Evolutionary conservation across 202 grass and related monocot species (phyloP), one percentile per base, ranked within the genome.

Genomic region (Carex sylvatica): DNA sequence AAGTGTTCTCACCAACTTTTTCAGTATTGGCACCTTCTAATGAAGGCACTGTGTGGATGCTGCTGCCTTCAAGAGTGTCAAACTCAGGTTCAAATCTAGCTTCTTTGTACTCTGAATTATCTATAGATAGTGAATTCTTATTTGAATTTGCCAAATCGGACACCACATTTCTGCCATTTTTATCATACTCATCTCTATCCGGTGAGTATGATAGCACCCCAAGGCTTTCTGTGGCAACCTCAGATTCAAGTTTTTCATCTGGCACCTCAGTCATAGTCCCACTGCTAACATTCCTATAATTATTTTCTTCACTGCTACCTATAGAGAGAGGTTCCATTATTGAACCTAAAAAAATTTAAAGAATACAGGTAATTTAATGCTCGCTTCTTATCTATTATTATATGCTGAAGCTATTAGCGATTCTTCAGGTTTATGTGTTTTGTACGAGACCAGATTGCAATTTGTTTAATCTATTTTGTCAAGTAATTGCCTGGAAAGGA

Each of bases 51-150:
- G 71, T 35, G 53, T 78, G 59, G 84, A 80, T 22, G 54, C 46
- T 79, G 61, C 74, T 47, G 61, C 78, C 73, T 84, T 70, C 68
- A 5, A 51, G 44, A 74, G 59, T 51, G 16, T 49, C 60, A 70
- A 61, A 46, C 40, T 63, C 79, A 74, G 64, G 82, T 13, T 79
- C 16, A 11, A 60, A 16, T 13, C 1, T 26, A 65, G 9, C 62
- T 42, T 70, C 30, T 67, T 83, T 28, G 12, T 53, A 22, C n/a
- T 70, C 75, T 36, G 70, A 88, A 31, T 65, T 15, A 5, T 10
- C 15, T 14, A 16, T 55, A 26, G 0, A 22, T 22, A 47, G 38
- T 47, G 68, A 47, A 1, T 71, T 47, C 68, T 44, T 71, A 71
- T 23, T 71, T 44, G 68, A 46, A 47, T 22, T 47, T 71, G n/a